phyloP scores from a whole-genome alignment of 2,329 filamentous ascomycete genomes.

The Alternaria tenuissima region DNA sequence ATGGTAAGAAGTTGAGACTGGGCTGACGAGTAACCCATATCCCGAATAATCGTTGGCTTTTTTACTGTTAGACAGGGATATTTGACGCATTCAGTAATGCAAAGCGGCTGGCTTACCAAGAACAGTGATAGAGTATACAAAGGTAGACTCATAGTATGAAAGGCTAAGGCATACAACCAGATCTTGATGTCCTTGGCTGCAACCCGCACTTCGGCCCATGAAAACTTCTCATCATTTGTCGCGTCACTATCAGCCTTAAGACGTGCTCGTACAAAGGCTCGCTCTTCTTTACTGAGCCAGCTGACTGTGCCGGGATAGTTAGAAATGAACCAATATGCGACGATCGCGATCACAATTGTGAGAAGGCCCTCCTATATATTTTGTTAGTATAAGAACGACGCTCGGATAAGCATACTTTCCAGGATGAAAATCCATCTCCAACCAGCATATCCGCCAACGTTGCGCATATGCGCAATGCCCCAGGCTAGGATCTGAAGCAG shows the following conservation, averaged over 20 bases:
- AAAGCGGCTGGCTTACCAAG: conserved; percentile 39
- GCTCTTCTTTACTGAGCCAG: conserved; percentile 63
- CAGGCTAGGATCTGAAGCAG: conserved; percentile 51
- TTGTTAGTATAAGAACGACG: conserved; percentile 17
- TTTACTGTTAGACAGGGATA: neutral
- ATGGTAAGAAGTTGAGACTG: conserved; percentile 58
- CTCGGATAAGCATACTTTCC: conserved; percentile 23
- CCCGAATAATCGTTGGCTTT: conserved; percentile 63
- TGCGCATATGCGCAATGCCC: conserved; percentile 68
- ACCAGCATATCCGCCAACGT: conserved; percentile 56
- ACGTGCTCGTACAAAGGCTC: conserved; percentile 67
- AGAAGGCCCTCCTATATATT: conserved; percentile 44
- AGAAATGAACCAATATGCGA: conserved; percentile 66
- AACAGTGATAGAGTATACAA: conserved; percentile 51
- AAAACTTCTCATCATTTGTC: conserved; percentile 72
- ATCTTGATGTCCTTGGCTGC: conserved; percentile 61
- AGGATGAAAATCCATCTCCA: conserved; percentile 55
- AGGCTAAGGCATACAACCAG: conserved; percentile 71
- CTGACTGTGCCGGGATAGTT: conserved; percentile 69
- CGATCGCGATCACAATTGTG: conserved; percentile 45
- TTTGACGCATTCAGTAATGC: too few relatives aligned
- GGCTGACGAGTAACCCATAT: conserved; percentile 54
- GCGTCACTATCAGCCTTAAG: conserved; percentile 74
- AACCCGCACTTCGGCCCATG: conserved; percentile 69
- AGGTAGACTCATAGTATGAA: conserved; percentile 74